Evolutionary conservation across 225 moss, liverwort and hornwort species (phyloP), one percentile per base, ranked within the genome.

Genomic region (Rhytidiadelphus loreus): DNA sequence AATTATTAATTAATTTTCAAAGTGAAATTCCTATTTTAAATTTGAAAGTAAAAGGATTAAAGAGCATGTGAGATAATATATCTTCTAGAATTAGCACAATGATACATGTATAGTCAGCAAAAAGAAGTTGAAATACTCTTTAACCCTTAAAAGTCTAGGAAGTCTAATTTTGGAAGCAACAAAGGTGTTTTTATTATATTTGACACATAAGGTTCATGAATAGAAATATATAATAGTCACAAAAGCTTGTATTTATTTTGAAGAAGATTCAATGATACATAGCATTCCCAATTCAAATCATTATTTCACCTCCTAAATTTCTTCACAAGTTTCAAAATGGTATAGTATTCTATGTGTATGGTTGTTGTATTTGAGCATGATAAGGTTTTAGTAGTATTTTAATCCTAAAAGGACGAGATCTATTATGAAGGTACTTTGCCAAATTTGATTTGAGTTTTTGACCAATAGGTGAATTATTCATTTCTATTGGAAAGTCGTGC

Each of bases 71-170:
- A n/a, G 12, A 13, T 39, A 13, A 8, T 69, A 7, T 39, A 69
- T 69, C 39, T 39, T 8, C 2, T 23, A 69, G 6, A 69, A 13
- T 24, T 69, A 8, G n/a, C 4, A 3, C 7, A 69, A 69, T 5
- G 24, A 69, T 23, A 24, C 0, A 1, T 0, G 4, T 39, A 39
- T 39, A 69, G 4, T 69, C 4, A 39, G 4, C 4, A 39, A 39
- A n/a, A 69, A 69, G 8, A 39, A 39, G 4, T 24, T 69, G 23
- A 69, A 39, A 39, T 69, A 69, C 2, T 69, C 3, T 41, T 41
- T 41, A 23, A 41, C 0, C 14, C 8, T 41, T 14, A 8, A 39
- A 70, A 5, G 24, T 39, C 14, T 24, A 70, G 5, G 5, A 41
- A 70, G 69, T 41, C 4, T 1, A 41, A 25, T 41, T 70, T 70